A percentile compares a stretch with the other conserved stretches of the same genome.
These are phyloP conservation scores for Agaricus sinodeliciosus DNA, from an alignment of 768 basidiomycete genomes.

Conservation along the genomic window DNA sequence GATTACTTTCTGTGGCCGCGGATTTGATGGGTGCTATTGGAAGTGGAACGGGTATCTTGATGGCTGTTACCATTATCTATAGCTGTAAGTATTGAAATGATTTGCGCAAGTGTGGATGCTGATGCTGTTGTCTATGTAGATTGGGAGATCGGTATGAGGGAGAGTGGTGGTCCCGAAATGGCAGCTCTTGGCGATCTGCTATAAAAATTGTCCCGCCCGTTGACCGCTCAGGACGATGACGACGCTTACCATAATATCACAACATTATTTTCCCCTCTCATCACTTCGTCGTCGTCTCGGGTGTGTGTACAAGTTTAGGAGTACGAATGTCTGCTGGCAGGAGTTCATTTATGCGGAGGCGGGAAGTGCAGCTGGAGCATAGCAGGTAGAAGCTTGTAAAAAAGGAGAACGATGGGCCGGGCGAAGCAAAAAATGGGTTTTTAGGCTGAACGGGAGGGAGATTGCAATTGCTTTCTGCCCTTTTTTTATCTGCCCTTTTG, in stretches of 20 bases:
- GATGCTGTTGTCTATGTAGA: constrained; percentile 36
- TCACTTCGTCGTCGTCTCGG: background rate
- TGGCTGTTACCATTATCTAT: constrained; percentile 98
- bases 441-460: no score
- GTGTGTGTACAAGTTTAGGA: background rate
- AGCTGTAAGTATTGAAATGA: constrained; percentile 51
- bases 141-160: constrained; percentile 93
- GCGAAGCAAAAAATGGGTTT: no score
- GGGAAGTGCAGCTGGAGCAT: no score
- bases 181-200: constrained; percentile 74
- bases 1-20: constrained; percentile 83
- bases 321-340: no score
- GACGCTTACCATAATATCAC: background rate
- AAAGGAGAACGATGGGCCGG: no score
- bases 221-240: background rate
- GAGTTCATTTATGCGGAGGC: no score
- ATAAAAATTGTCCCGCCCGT: constrained; percentile 26
- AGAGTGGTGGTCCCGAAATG: constrained; percentile 80
- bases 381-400: no score
- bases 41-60: constrained; percentile 91
- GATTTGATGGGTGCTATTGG: constrained; percentile 96
- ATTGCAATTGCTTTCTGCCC: no score
- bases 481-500: no score
- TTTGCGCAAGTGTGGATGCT: constrained; percentile 7
- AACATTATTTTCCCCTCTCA: background rate